Evolutionary conservation across 169 alveolate species (phyloP), one percentile per base, ranked within the genome.

Genomic region (Plasmodium blacklocki): DNA sequence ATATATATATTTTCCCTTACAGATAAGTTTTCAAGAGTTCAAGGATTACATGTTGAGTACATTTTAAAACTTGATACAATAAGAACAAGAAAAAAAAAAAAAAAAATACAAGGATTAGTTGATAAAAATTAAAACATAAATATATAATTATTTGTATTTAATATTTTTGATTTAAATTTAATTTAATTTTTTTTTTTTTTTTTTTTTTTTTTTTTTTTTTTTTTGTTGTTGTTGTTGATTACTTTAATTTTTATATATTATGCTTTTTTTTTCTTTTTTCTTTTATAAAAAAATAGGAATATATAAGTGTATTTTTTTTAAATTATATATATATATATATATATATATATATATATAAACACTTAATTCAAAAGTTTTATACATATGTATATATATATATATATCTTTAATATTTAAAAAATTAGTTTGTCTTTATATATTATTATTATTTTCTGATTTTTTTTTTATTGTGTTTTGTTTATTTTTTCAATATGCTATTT

Each of bases 11-110:
- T 63, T 43, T 50, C 59, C 60, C 15, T 29, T 47, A 47, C 50
- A 83, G 91, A 68, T 83, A 83, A 83, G 78, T 23, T 83, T 83
- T 43, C 68, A 67, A 39, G 91, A 83, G 49, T 83, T 83, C 59
- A 83, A 83, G 56, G 74, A 47, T 21, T 83, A 83, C 39, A 43
- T 83, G 72, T 39, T 70, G 49, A 83, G 91, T 58, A 83, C 91
- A 60, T 83, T 83, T 83, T 83, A 71, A 45, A 62, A n/a, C 78
- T 59, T 50, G 11, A 23, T 23, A 60, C 14, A 19, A 7, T 43
- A 18, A 67, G 5, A 74, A 19, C 18, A 64, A 49, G 39, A 29
- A 15, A 32, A 21, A 29, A 26, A 12, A 12, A 21, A 29, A 23
- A 76, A 26, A 47, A 43, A 54, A 19, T 23, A 14, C 23, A 59